Percentiles rank a stretch among this genome's conserved stretches.
Conservation (phyloP, 768 basidiomycete species). For the Myochromella boudieri region DNA sequence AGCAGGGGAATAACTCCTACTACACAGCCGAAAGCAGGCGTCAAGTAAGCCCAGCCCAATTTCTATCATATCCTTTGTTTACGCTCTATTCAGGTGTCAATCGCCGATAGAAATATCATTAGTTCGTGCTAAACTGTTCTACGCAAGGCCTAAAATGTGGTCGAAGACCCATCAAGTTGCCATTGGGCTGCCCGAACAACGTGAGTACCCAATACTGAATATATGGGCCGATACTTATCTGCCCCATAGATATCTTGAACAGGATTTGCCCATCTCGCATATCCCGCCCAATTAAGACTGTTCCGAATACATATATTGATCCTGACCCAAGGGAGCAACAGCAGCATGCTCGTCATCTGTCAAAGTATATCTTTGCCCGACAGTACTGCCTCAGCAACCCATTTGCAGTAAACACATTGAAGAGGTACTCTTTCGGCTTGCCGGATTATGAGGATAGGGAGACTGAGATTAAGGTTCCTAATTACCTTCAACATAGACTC, state of each 20-base stretch:
- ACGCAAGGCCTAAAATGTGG: conserved; percentile 57
- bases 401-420: conserved; percentile 37
- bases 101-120: conserved; percentile 54
- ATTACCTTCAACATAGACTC: conserved; percentile 3
- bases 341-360: conserved; percentile 57
- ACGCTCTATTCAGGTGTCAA: background rate
- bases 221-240: background rate
- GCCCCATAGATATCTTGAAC: conserved; percentile 62
- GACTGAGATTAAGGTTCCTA: conserved; percentile 71
- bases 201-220: conserved; percentile 38
- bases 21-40: background rate
- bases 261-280: conserved; percentile 37
- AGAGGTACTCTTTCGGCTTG: conserved; percentile 31
- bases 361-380: conserved; percentile 85
- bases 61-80: too few species aligned
- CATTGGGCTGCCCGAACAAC: conserved; percentile 67
- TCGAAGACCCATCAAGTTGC: conserved; percentile 48
- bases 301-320: conserved; percentile 33
- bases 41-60: conserved; percentile 1
- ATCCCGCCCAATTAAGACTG: too few species aligned
- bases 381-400: conserved; percentile 69
- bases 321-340: conserved; percentile 47
- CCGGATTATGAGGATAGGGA: conserved; percentile 64
- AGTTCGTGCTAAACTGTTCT: conserved; percentile 62
- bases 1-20: background rate